A percentile compares a stretch with the other conserved stretches of the same genome.
Evolutionary conservation across 1,139 yeast species (phyloP).

Genomic region (Pichia sp.): DNA sequence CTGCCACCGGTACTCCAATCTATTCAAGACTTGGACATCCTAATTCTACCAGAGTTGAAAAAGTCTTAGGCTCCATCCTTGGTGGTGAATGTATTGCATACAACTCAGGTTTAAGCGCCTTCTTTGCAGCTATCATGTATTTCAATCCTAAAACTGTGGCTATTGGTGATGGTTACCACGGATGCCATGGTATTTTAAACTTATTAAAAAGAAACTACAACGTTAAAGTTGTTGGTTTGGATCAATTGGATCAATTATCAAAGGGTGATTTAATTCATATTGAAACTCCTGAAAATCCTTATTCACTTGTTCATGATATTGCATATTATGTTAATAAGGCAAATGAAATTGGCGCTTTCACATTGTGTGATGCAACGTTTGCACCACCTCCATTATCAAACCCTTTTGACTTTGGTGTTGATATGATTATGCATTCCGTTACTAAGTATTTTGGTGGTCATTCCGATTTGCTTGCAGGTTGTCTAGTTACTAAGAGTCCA

Average conservation of each 20-base stretch:
- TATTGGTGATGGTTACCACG: constrained; percentile 80
- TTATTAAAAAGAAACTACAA: constrained; percentile 58
- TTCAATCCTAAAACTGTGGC: constrained; percentile 70
- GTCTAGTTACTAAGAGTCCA: constrained; percentile 54
- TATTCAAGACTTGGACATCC: constrained; percentile 78
- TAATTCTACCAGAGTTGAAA: constrained; percentile 61
- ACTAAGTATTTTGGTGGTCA: constrained; percentile 93
- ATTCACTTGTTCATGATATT: constrained; percentile 59
- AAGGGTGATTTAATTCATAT: constrained; percentile 75
- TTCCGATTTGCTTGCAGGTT: constrained; percentile 84
- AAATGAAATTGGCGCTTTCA: constrained; percentile 63
- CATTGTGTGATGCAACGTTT: constrained; percentile 87
- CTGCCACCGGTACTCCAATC: constrained; percentile 30
- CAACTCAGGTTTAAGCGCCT: constrained; percentile 76
- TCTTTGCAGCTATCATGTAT: constrained; percentile 65
- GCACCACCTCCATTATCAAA: constrained; percentile 82
- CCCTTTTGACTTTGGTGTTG: constrained; percentile 78
- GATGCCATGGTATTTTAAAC: constrained; percentile 64
- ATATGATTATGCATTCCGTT: constrained; percentile 80
- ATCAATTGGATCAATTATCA: constrained; percentile 43
- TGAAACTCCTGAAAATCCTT: constrained; percentile 86
- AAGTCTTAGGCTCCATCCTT: constrained; percentile 52
- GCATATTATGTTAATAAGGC: constrained; percentile 58
- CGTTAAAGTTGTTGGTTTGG: constrained; percentile 46
- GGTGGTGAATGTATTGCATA: constrained; percentile 58